Evolutionary conservation across 2,329 filamentous ascomycete genomes (phyloP), one percentile per base, ranked within the genome.

Genomic region (Fusarium hainanense): DNA sequence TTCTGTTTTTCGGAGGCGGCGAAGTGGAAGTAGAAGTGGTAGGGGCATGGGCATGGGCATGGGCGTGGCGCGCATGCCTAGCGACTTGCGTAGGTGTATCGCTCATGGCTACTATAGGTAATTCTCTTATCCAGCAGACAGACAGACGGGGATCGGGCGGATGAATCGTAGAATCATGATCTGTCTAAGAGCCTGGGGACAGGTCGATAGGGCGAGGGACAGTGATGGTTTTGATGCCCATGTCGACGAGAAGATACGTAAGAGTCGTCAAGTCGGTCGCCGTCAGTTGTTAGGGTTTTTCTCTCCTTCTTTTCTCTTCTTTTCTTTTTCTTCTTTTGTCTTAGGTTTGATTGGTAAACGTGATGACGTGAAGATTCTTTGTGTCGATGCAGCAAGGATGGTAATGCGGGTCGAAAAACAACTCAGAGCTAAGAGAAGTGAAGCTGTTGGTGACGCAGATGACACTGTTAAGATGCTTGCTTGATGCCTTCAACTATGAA

Each of bases 1-100:
- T 79, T 56, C 80, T 82, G 54, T 81, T 81, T 66, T 82, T 75
- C 47, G 73, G 83, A n/a, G 83, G 79, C 23, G 85, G 84, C 11
- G 85, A 85, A 61, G 75, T 73, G 43, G 77, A 71, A 59, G 77
- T 73, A 58, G 75, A 70, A 41, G 32, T 51, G 32, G 49, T 25
- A 49, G 46, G 20, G 27, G 7, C 28, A 27, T 48, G 44, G n/a
- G 43, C 27, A 18, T 48, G 46, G 30, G 48, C 48, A 60, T 78
- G 46, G 30, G 48, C 48, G 60, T 78, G 76, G 73, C 79, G 74
- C 72, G 74, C 72, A 50, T 79, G 77, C 77, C 75, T 76, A 54
- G 77, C 68, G 37, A 80, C 71, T 54, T 76, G 70, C 34, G 68
- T 54, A 14, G 76, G 75, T 50, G 75, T 69, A 58, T 82, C 79